phyloP scores from a whole-genome alignment of 768 basidiomycete species.

The Tulasnella sp. region DNA sequence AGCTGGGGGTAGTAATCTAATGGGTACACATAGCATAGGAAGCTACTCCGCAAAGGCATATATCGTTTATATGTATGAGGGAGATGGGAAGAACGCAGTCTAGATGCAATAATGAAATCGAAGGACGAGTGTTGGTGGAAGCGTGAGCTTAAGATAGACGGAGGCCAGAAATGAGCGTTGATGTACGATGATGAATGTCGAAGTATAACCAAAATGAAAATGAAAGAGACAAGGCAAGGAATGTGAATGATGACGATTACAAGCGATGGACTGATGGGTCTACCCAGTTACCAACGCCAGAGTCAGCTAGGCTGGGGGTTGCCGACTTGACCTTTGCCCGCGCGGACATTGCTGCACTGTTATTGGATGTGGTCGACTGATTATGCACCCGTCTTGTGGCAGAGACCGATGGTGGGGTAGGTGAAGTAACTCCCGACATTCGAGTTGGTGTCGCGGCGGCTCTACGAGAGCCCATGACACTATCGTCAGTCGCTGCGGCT shows the following conservation, averaged over 20 bases:
- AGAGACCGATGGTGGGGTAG: slow-evolving; percentile 25
- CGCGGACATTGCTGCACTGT: slow-evolving; percentile 33
- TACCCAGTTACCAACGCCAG: slow-evolving; percentile 36
- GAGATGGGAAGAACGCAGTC: too few species aligned
- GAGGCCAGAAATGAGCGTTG: background rate
- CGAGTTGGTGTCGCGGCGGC: background rate
- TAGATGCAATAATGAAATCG: background rate
- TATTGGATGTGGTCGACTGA: slow-evolving; percentile 28
- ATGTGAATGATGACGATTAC: slow-evolving; percentile 38
- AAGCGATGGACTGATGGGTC: slow-evolving; percentile 11
- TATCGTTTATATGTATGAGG: background rate
- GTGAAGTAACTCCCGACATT: slow-evolving; percentile 35
- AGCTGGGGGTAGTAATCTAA: too few species aligned
- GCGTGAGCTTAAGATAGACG: background rate
- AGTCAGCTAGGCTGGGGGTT: slow-evolving; percentile 61
- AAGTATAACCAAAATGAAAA: slow-evolving; percentile 37
- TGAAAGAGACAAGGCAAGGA: slow-evolving; percentile 71
- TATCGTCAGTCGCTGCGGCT: slow-evolving; percentile 1
- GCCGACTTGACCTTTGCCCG: slow-evolving; percentile 40
- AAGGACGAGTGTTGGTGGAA: background rate
- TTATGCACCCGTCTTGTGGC: slow-evolving; percentile 35
- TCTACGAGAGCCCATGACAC: background rate
- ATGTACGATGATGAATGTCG: background rate
- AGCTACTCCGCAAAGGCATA: background rate
- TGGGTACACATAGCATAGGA: too few species aligned